A percentile compares a stretch with the other conserved stretches of the same genome.
Evolutionary conservation across 176 grass and related monocot genomes (phyloP).

Genomic region (Alopecurus myosuroides): DNA sequence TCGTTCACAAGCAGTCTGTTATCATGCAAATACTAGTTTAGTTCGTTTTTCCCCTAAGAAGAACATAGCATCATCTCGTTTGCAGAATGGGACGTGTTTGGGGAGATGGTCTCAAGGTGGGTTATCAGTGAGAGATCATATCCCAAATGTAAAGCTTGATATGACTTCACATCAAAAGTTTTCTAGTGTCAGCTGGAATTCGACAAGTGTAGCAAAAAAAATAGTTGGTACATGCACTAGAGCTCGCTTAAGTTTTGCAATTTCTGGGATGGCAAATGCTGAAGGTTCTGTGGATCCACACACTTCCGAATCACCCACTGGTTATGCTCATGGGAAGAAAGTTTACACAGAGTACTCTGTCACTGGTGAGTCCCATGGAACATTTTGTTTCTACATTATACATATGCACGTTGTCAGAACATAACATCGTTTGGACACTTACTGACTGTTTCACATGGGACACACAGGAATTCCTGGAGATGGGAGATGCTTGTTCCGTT

Average conservation of each 20-base stretch:
- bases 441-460: constrained; percentile 18
- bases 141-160: constrained; percentile 40
- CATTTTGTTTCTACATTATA: not conserved
- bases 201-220: constrained; percentile 24
- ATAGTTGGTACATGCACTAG: constrained; percentile 35
- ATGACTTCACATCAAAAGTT: not conserved
- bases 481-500: constrained; percentile 68
- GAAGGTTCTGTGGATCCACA: constrained; percentile 33
- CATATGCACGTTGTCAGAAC: not conserved
- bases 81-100: constrained; percentile 28
- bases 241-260: constrained; percentile 39
- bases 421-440: not conserved
- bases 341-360: constrained; percentile 66
- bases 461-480: constrained; percentile 62
- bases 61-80: not conserved
- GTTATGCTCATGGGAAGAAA: constrained; percentile 57
- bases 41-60: constrained; percentile 24
- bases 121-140: constrained; percentile 23
- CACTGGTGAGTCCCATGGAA: constrained; percentile 36
- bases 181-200: constrained; percentile 33
- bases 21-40: not conserved
- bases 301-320: constrained; percentile 9
- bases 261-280: constrained; percentile 49
- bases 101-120: constrained; percentile 1
- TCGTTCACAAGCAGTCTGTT: not conserved